A percentile compares a stretch with the other conserved stretches of the same genome.
phyloP scores from a whole-genome alignment of 1,139 yeast genomes.

The Saccharomyces hybrid region DNA sequence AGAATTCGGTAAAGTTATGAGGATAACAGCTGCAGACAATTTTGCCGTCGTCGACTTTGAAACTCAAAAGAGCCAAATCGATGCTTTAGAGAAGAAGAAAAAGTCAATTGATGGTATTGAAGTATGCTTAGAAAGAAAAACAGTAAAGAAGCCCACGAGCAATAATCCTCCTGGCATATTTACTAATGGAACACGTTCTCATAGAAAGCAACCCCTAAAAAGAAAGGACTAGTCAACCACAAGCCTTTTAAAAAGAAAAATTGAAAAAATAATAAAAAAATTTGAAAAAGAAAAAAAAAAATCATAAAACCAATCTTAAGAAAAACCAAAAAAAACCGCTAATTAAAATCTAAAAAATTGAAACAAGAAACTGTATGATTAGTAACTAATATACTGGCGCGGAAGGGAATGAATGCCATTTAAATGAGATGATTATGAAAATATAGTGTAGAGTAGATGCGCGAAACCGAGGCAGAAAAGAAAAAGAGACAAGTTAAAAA shows the following conservation, averaged over 20 bases:
- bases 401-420: background rate
- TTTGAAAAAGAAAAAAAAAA: background rate
- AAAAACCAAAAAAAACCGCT: background rate
- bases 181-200: slow-evolving; percentile 5
- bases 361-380: background rate
- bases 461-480: background rate
- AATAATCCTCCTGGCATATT: slow-evolving; percentile 1
- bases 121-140: slow-evolving; percentile 24
- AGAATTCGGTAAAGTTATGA: slow-evolving; percentile 29
- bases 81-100: slow-evolving; percentile 26
- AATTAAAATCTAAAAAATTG: background rate
- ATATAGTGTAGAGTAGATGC: background rate
- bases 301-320: background rate
- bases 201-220: slow-evolving; percentile 6
- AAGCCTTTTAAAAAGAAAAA: slow-evolving; percentile 1
- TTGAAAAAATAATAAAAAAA: background rate
- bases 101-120: slow-evolving; percentile 20
- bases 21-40: slow-evolving; percentile 26
- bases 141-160: slow-evolving; percentile 17
- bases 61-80: slow-evolving; percentile 25
- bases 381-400: background rate
- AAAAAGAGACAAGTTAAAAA: background rate
- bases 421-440: background rate
- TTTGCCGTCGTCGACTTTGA: slow-evolving; percentile 31
- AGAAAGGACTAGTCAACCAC: slow-evolving; percentile 6